phyloP scores from a whole-genome alignment of 2,329 filamentous ascomycete genomes.

The Pyrenochaeta sp. region DNA sequence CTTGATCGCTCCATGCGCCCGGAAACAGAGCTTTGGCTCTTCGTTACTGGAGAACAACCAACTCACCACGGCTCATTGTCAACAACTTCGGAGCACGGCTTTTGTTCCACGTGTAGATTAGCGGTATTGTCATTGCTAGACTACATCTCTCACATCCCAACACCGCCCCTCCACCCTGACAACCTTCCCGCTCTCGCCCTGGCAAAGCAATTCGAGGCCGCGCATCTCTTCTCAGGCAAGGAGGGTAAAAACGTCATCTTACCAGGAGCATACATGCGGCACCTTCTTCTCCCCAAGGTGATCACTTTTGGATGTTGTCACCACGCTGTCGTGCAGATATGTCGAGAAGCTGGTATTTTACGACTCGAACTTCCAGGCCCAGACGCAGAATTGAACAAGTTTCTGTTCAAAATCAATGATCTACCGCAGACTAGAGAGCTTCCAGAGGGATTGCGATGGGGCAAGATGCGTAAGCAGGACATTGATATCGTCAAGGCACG shows the following conservation, averaged over 20 bases:
- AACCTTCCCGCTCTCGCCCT: constrained; percentile 34
- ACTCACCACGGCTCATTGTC: constrained; percentile 17
- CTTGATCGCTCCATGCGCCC: constrained; percentile 67
- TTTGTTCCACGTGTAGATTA: constrained; percentile 38
- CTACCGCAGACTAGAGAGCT: constrained; percentile 55
- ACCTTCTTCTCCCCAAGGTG: constrained; percentile 45
- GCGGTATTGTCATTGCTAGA: constrained; percentile 41
- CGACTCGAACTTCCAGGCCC: constrained; percentile 41
- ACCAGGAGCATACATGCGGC: constrained; percentile 39
- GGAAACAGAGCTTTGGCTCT: constrained; percentile 73
- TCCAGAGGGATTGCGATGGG: constrained; percentile 65
- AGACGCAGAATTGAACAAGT: constrained; percentile 59
- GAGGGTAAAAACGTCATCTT: constrained; percentile 25
- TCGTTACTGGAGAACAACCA: constrained; percentile 47
- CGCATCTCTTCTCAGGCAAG: constrained; percentile 31
- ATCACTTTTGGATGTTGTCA: constrained; percentile 58
- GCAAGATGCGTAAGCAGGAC: constrained; percentile 60
- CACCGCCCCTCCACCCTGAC: constrained; percentile 37
- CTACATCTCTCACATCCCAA: constrained; percentile 36
- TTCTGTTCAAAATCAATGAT: constrained; percentile 61
- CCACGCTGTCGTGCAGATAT: constrained; percentile 35
- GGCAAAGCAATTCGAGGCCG: constrained; percentile 39
- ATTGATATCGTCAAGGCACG: constrained; percentile 61
- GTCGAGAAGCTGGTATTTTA: constrained; percentile 29
- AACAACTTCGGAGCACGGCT: constrained; percentile 7